Base-by-base conservation (phyloP, 2,329 filamentous ascomycete genomes). In the Ramichloridium luteum region DNA sequence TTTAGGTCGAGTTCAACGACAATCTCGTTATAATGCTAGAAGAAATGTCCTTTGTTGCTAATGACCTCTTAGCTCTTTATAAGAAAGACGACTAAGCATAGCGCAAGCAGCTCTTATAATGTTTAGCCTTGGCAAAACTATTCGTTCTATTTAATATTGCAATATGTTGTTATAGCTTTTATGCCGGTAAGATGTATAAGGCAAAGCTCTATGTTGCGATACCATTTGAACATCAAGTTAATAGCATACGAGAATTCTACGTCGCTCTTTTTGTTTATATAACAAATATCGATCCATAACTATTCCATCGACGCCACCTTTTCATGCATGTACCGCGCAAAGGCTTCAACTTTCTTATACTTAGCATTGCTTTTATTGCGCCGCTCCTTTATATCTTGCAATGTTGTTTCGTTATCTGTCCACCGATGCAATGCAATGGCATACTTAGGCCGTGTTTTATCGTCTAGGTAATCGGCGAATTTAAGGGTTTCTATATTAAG, bases 111-210 rank as follows among this genome's bases (percentile, higher is more conserved):
- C 25, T 49, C 43, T 30, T 47, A 39, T 10, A 47, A 29, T 14
- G 41, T 47, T 42, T 37, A 49, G 6, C 43, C 44, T 23, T 44
- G 28, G 5, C 18, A 23, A 25, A 48, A 49, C 45, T 34, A 49
- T 23, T 37, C 31, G 34, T 41, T 43, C 20, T 18, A 16, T 13
- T 13, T 11, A 20, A 46, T 36, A 2, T 11, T 22, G 13, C 16
- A 30, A 13, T 6, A 13, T 12, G 37, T 31, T 18, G 30, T 16
- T 4, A 27, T 18, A 10, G 12, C 13, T 5, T 25, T 5, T 6
- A 43, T 32, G 30, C 41, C 41, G 28, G 26, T 18, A n/a, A 48
- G 37, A 16, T 47, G 44, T 20, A 30, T 37, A 30, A 43, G 34
- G 32, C 37, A 48, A 11, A 45, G 14, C 9, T 29, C 38, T 8